Percentiles rank a stretch among this genome's conserved stretches.
Evolutionary conservation across 441 rosid species (phyloP).

Genomic region (Flueggea neowawraea): DNA sequence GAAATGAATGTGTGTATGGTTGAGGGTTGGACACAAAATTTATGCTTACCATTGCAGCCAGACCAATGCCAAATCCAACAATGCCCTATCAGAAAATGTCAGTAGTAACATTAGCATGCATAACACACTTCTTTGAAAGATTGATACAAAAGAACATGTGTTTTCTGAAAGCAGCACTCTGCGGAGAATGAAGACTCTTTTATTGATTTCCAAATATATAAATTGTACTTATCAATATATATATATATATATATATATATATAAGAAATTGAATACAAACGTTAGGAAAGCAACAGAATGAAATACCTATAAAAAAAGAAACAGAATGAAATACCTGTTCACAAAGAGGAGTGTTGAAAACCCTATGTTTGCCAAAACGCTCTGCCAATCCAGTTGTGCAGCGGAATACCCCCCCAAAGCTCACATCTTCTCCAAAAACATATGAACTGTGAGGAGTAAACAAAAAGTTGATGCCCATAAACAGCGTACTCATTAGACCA

Average conservation of each 20-base stretch:
- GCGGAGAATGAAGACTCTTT: too few relatives aligned
- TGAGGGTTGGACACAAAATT: slow-evolving; percentile 3
- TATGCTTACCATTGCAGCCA: slow-evolving; percentile 84
- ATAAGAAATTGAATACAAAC: too few relatives aligned
- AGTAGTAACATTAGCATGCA: slow-evolving; percentile 3
- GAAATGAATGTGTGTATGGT: neutral
- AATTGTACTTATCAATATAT: too few relatives aligned
- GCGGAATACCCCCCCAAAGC: slow-evolving; percentile 97
- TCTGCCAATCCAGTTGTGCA: slow-evolving; percentile 86
- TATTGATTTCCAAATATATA: too few relatives aligned
- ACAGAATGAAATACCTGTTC: slow-evolving; percentile 60
- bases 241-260: too few relatives aligned
- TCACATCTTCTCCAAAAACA: slow-evolving; percentile 96
- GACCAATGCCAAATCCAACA: too few relatives aligned
- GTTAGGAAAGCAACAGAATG: neutral
- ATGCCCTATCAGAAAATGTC: slow-evolving; percentile 41
- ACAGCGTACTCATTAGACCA: neutral
- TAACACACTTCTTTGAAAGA: neutral
- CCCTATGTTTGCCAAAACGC: slow-evolving; percentile 74
- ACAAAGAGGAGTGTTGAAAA: slow-evolving; percentile 91
- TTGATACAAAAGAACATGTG: too few relatives aligned
- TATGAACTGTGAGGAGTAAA: slow-evolving; percentile 47
- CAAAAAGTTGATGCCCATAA: neutral
- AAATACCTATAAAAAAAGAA: too few relatives aligned
- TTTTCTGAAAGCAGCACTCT: too few relatives aligned